Percentiles rank a stretch among this genome's conserved stretches.
Conservation (phyloP, 495 filamentous ascomycete species). For the Poronia punctata region DNA sequence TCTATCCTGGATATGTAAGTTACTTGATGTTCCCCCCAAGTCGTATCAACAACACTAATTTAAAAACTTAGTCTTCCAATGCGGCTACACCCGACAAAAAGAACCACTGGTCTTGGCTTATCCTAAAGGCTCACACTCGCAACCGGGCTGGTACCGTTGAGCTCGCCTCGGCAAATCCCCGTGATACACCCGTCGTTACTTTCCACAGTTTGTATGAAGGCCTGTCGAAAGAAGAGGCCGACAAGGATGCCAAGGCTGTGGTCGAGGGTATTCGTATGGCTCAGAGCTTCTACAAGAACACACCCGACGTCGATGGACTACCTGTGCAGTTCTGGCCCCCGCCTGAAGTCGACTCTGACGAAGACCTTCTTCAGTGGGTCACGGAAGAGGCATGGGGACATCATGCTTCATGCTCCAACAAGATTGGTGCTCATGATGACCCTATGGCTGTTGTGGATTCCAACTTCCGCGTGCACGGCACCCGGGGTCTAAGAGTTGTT, state of each 20-base stretch:
- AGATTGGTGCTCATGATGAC: constrained; percentile 51
- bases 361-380: constrained; percentile 40
- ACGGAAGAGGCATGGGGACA: constrained; percentile 52
- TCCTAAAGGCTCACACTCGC: constrained; percentile 44
- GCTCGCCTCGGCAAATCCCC: constrained; percentile 45
- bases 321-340: constrained; percentile 44
- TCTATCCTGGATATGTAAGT: constrained; percentile 45
- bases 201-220: constrained; percentile 50
- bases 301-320: constrained; percentile 41
- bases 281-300: constrained; percentile 29
- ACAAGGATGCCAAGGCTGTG: constrained; percentile 30
- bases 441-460: constrained; percentile 51
- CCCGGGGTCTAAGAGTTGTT: constrained; percentile 50
- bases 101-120: constrained; percentile 41
- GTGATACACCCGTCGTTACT: constrained; percentile 45
- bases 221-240: constrained; percentile 9
- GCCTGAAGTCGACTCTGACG: constrained; percentile 27
- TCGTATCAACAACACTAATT: too few species aligned
- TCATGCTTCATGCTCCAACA: constrained; percentile 50
- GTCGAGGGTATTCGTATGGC: constrained; percentile 37
- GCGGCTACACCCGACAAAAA: constrained; percentile 18
- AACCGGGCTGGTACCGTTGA: constrained; percentile 46
- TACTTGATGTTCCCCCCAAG: too few species aligned
- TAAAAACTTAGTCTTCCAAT: constrained; percentile 13
- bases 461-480: constrained; percentile 49